Evolutionary conservation across 2,329 filamentous ascomycete genomes (phyloP).

Genomic region (Diaporthe batatas): DNA sequence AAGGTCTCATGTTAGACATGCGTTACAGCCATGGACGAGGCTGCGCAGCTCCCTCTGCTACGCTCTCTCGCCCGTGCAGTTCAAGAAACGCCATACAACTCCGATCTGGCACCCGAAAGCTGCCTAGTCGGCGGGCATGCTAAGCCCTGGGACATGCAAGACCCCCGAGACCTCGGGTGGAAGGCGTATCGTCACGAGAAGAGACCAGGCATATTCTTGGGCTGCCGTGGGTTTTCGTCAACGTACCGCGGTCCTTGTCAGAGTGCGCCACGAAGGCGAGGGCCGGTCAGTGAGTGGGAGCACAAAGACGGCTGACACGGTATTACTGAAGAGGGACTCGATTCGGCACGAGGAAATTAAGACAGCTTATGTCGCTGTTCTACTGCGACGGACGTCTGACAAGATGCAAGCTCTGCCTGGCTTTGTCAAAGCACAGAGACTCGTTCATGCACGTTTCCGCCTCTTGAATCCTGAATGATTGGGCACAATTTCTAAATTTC

Average conservation of each 20-base stretch:
- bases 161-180: background rate
- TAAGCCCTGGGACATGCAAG: background rate
- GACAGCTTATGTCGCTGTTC: background rate
- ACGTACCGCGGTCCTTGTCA: background rate
- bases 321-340: background rate
- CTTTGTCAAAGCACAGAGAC: background rate
- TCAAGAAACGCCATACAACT: too few relatives aligned
- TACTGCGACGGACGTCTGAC: background rate
- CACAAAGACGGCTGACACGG: background rate
- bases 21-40: too few relatives aligned
- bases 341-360: background rate
- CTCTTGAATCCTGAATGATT: background rate
- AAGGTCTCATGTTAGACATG: too few relatives aligned
- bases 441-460: constrained; percentile 3
- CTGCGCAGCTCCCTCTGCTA: too few relatives aligned
- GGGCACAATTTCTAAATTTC: background rate
- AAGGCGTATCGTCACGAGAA: background rate
- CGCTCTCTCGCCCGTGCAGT: too few relatives aligned
- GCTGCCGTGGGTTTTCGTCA: background rate
- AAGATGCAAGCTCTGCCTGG: background rate
- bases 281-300: background rate
- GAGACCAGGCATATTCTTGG: background rate
- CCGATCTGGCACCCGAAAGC: background rate
- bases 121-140: too few relatives aligned
- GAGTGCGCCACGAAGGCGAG: too few relatives aligned